These are phyloP conservation scores for Syzygium grande DNA, from an alignment of 345 rosid species.

Conservation along the genomic window DNA sequence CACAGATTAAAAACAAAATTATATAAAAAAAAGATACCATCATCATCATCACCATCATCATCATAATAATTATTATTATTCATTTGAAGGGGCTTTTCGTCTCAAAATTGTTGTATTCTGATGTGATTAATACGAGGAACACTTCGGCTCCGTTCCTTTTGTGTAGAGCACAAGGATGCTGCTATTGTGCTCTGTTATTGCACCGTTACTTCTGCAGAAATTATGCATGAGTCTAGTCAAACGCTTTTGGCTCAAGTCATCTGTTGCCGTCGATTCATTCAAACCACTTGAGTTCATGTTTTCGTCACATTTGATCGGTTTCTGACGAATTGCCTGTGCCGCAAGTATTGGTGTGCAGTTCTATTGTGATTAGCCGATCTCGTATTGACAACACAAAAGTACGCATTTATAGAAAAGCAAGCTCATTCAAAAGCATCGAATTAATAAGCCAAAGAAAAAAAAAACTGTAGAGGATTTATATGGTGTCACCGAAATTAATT, in stretches of 20 bases:
- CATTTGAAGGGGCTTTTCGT: not conserved
- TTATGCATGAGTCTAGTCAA: rapidly evolving
- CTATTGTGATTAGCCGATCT: not conserved
- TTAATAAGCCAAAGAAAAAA: not conserved
- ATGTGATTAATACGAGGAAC: not conserved
- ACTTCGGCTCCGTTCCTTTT: not conserved
- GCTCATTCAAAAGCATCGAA: not conserved
- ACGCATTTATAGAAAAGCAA: not conserved
- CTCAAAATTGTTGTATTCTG: not conserved
- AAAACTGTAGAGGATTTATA: not conserved
- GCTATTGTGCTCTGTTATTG: not conserved
- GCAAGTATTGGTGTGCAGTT: not conserved
- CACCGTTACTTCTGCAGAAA: not conserved
- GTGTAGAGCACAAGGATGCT: not conserved
- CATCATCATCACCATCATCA: rapidly evolving
- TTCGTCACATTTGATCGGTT: rapidly evolving
- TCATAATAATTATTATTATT: not conserved
- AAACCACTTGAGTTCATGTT: not conserved
- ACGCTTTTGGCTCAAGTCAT: rapidly evolving
- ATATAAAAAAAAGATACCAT: not conserved
- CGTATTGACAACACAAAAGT: not conserved
- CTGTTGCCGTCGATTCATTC: rapidly evolving
- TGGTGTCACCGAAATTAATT: not conserved
- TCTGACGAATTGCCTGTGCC: not conserved
- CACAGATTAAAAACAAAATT: not conserved